Evolutionary conservation across 768 basidiomycete species (phyloP).

Genomic region (Hygrophorus pudorinus): DNA sequence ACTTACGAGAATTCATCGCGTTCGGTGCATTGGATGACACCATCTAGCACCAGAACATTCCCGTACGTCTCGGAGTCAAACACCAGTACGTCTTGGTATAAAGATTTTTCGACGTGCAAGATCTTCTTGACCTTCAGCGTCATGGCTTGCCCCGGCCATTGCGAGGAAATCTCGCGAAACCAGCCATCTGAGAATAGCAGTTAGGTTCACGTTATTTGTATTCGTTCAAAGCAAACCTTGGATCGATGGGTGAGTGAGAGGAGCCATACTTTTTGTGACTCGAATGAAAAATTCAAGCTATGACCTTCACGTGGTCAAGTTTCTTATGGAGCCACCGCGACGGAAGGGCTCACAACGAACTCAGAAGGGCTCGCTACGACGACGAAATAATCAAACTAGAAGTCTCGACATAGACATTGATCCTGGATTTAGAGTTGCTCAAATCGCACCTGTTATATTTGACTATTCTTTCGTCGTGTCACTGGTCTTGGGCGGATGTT

Average conservation of each 20-base stretch:
- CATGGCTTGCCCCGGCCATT: constrained; percentile 98
- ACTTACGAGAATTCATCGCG: constrained; percentile 97
- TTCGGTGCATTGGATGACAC: constrained; percentile 94
- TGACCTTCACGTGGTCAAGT: no score
- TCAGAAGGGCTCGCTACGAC: no score
- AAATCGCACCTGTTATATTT: constrained; percentile 25
- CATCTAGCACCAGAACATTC: constrained; percentile 94
- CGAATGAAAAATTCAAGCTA: not conserved
- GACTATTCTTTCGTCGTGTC: constrained; percentile 35
- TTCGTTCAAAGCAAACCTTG: constrained; percentile 25
- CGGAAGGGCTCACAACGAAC: no score
- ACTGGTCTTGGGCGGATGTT: constrained; percentile 76
- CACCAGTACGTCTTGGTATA: constrained; percentile 95
- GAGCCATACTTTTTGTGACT: constrained; percentile 32
- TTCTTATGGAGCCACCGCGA: no score
- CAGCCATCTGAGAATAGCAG: constrained; percentile 58
- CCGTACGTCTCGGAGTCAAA: constrained; percentile 95
- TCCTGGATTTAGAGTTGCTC: constrained; percentile 19
- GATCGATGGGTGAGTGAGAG: constrained; percentile 47
- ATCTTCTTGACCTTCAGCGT: constrained; percentile 93
- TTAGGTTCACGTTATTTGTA: not conserved
- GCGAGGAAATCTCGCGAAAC: constrained; percentile 91
- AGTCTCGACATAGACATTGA: constrained; percentile 6
- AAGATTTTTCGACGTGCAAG: constrained; percentile 85
- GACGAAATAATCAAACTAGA: no score